Evolutionary conservation across 2,329 filamentous ascomycete species (phyloP), one percentile per base, ranked within the genome.

Genomic region (Cladosporium sp.): DNA sequence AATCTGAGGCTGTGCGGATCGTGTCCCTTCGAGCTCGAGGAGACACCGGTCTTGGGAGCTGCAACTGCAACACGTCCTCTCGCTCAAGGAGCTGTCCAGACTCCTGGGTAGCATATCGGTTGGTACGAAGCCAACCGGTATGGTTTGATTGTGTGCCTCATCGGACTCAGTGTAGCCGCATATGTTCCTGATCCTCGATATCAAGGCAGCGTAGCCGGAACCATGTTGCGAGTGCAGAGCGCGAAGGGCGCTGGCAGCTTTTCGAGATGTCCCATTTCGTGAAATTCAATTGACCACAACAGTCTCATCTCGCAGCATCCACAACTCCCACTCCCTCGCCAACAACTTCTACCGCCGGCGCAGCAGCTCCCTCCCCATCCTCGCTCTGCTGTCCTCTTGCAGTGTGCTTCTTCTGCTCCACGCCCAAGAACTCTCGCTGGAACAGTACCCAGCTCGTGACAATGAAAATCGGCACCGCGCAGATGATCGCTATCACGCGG

Each of bases 371-470:
- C 26, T 32, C 59, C 4, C 44, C 59, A 34, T 36, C 21, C 49
- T 66, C 36, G 28, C 44, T 18, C 55, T 36, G 58, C 47, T 30
- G 28, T 4, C 32, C 26, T 59, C 55, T 62, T 32, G 36, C 34
- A 28, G 38, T 32, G 63, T 41, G n/a, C 32, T 55, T 64, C 68
- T 74, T 75, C 66, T 71, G 68, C 68, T 73, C 68, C 64, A 74
- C 73, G 12, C 73, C 73, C 66, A 65, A 61, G 59, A 76, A 74
- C 30, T 70, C 65, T 58, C 75, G 61, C 67, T 74, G 67, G 30
- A 68, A 74, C 47, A 77, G 59, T 65, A 74, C 71, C 30, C 69
- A 76, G 21, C 70, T 68, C 36, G 72, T 64, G 10, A 68, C 69
- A 11, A 77, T 64, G n/a, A 69, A 69, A 32, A 76, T 59, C 12